phyloP scores from a whole-genome alignment of 2,329 filamentous ascomycete genomes.

The Fusarium foetens region DNA sequence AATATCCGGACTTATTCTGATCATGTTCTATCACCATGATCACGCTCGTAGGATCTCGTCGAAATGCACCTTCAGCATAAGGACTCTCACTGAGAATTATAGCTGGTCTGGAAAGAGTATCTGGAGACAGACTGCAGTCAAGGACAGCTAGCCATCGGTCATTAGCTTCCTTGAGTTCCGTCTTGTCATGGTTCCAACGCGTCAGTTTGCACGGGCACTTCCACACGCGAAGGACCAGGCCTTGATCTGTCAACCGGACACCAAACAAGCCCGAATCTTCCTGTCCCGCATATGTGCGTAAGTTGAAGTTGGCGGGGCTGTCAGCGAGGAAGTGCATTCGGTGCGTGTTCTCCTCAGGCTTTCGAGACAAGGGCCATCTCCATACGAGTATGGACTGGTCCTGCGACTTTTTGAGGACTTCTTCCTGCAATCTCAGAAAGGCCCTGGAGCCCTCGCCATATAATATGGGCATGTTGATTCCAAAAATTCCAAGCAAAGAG shows the following conservation, averaged over 20 bases:
- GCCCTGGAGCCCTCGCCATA: conserved; percentile 51
- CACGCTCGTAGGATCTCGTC: conserved; percentile 38
- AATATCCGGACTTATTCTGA: conserved; percentile 36
- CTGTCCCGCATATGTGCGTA: conserved; percentile 42
- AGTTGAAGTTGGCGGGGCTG: conserved; percentile 41
- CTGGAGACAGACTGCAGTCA: conserved; percentile 44
- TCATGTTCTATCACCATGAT: conserved; percentile 44
- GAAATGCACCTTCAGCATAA: conserved; percentile 31
- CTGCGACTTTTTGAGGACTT: conserved; percentile 47
- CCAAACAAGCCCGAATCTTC: conserved; percentile 39
- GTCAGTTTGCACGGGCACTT: conserved; percentile 42
- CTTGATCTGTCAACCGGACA: conserved; percentile 38
- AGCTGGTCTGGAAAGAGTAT: conserved; percentile 42
- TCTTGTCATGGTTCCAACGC: conserved; percentile 38
- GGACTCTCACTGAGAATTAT: conserved; percentile 41
- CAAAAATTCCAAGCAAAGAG: conserved; percentile 50
- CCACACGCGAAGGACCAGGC: conserved; percentile 42
- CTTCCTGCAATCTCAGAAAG: conserved; percentile 50
- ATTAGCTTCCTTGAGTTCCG: conserved; percentile 34
- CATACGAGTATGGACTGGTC: conserved; percentile 52
- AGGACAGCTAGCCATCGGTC: conserved; percentile 42
- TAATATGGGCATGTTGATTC: conserved; percentile 50
- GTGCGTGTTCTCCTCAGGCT: conserved; percentile 23
- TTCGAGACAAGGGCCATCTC: conserved; percentile 33
- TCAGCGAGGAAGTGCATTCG: conserved; percentile 43